These are phyloP conservation scores for Murraya paniculata DNA, from an alignment of 345 rosid species.

Conservation along the genomic window DNA sequence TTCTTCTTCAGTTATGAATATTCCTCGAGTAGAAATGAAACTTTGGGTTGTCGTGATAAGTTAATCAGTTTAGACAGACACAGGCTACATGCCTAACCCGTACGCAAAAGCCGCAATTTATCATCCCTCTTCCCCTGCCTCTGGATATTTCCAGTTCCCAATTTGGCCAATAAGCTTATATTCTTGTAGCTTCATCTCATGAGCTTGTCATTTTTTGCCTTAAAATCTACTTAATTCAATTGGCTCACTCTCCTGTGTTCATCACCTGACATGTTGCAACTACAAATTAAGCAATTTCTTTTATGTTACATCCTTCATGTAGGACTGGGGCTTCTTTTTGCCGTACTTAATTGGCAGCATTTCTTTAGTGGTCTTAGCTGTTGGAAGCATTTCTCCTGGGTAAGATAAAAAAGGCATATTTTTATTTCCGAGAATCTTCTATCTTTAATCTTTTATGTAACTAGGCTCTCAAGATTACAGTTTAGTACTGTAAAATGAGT, in stretches of 20 bases:
- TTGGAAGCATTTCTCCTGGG: conserved; percentile 93
- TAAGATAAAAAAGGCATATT: conserved; percentile 24
- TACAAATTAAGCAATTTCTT: neutral
- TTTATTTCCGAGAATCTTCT: neutral
- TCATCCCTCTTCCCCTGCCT: neutral
- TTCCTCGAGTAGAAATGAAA: neutral
- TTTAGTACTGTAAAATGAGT: neutral
- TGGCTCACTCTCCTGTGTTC: neutral
- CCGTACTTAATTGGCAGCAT: conserved; percentile 94
- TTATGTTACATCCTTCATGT: neutral
- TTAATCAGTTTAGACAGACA: neutral
- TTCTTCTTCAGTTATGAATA: neutral
- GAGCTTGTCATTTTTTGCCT: neutral
- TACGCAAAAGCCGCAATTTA: neutral
- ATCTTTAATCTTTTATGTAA: neutral
- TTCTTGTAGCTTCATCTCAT: neutral
- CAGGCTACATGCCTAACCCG: no score
- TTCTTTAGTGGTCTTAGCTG: conserved; percentile 73
- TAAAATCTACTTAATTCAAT: neutral
- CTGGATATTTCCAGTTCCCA: neutral
- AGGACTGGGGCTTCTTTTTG: conserved; percentile 98
- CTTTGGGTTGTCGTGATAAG: neutral
- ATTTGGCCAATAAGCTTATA: neutral
- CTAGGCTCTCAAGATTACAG: neutral
- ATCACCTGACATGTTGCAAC: neutral